Conservation (phyloP, 352 stramenopile species). For the Phytophthora sp. region DNA sequence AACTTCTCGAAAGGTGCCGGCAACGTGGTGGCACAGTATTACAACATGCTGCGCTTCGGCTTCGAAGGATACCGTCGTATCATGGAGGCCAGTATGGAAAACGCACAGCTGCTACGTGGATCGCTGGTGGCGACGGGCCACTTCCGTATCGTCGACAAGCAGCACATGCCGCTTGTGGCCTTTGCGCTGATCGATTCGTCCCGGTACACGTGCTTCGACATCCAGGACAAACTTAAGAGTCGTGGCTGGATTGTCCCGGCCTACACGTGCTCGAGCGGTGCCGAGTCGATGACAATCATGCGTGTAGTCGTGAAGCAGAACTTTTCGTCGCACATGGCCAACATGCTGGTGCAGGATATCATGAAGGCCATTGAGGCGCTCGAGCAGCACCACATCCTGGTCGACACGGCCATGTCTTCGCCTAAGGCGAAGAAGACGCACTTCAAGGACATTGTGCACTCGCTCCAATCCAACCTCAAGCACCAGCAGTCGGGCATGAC, state of each 20-base stretch:
- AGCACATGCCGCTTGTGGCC: slow-evolving; percentile 91
- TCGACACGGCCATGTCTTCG: slow-evolving; percentile 80
- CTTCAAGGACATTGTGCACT: slow-evolving; percentile 73
- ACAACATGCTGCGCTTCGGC: slow-evolving; percentile 93
- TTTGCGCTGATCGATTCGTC: slow-evolving; percentile 85
- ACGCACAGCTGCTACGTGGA: slow-evolving; percentile 78
- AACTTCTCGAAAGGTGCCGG: slow-evolving; percentile 94
- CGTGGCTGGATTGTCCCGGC: slow-evolving; percentile 91
- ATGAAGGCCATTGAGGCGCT: slow-evolving; percentile 83
- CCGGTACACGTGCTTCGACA: slow-evolving; percentile 89
- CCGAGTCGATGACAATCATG: slow-evolving; percentile 89
- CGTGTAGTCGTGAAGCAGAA: slow-evolving; percentile 92
- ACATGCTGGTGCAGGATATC: slow-evolving; percentile 90
- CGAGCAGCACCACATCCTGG: slow-evolving; percentile 78
- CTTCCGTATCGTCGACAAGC: slow-evolving; percentile 91
- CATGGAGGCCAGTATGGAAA: slow-evolving; percentile 91
- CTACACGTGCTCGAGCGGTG: slow-evolving; percentile 87
- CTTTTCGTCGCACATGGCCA: slow-evolving; percentile 87
- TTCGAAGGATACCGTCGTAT: slow-evolving; percentile 90
- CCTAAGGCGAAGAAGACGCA: slow-evolving; percentile 76
- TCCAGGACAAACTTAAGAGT: slow-evolving; percentile 89
- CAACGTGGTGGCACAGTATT: slow-evolving; percentile 92
- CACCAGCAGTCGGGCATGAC: slow-evolving; percentile 78
- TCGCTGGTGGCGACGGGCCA: slow-evolving; percentile 80
- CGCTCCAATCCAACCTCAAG: slow-evolving; percentile 69